Base-by-base conservation (phyloP, 306 rosid species). In the Cucumis hystrix region DNA sequence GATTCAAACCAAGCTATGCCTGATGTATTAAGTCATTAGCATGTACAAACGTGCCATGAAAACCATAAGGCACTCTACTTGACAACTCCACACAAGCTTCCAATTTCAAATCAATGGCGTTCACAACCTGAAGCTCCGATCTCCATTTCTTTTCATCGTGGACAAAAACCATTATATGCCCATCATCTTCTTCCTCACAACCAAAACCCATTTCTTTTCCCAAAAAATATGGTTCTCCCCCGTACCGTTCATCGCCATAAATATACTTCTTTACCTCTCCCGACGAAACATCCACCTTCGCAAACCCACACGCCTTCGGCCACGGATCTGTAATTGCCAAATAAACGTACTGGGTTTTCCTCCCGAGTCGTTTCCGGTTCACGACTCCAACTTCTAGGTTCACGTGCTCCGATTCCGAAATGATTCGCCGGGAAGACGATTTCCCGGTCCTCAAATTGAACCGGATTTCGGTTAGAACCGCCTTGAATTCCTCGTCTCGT, bases 291-390 rank as follows among this genome's bases (percentile, higher is more conserved):
- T 72, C 77, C 39, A 72, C 77, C 11, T 72, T 72, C 14, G 77
- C 77, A 12, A 72, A 47, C 8, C 77, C 77, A 14, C 59, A 6
- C 1, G 54, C 77, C 8, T 72, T 72, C 7, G 77, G 77, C 77
- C 77, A 72, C 9, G 77, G 77, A 41, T 72, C 77, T n/a, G 77
- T 33, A 49, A 72, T 72, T 11, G 77, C 77, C 77, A 72, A 21
- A 51, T 72, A 72, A 23, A 8, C 77, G 60, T 23, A 72, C 18
- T 15, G 57, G 40, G 77, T 51, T 49, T 72, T 72, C 40, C 77
- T 72, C 41, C 77, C 77, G 0, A 72, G 0, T 7, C n/a, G 59
- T 12, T 7, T 49, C 61, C 43, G 61, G 54, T 72, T 49, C 59
- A 72, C 77, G 10, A 28, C 30, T 9, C 77, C 77, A 7, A 37